A percentile compares a stretch with the other conserved stretches of the same genome.
phyloP scores from a whole-genome alignment of 345 rosid species.

The Hibiscus syriacus region DNA sequence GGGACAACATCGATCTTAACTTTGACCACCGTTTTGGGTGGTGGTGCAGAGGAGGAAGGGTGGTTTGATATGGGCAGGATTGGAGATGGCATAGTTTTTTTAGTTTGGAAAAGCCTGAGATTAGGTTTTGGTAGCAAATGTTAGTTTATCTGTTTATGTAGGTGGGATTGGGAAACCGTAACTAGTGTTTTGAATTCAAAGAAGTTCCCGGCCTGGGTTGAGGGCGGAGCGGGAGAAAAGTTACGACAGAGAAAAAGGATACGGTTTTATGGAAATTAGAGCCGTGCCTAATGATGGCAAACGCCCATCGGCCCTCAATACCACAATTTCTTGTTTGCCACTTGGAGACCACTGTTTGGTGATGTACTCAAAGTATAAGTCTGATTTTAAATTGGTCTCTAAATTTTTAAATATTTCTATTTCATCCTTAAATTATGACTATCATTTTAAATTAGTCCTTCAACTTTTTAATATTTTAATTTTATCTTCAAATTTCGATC shows the following conservation, averaged over 20 bases:
- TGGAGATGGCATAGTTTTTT: conserved; percentile 33
- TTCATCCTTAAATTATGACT: too few species aligned
- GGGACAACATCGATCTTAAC: conserved; percentile 39
- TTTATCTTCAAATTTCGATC: too few species aligned
- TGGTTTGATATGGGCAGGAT: conserved; percentile 31
- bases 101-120: not conserved
- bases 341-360: not conserved
- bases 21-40: conserved; percentile 29
- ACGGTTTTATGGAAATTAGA: not conserved
- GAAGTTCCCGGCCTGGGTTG: not conserved
- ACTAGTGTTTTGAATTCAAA: not conserved
- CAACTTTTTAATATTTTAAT: too few species aligned
- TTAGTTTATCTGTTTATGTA: not conserved
- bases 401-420: too few species aligned
- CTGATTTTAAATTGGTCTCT: too few species aligned
- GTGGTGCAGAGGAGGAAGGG: conserved; percentile 19
- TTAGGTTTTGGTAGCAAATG: not conserved
- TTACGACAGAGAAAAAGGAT: not conserved
- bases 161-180: not conserved
- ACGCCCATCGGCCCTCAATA: not conserved
- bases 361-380: too few species aligned
- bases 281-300: not conserved
- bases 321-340: not conserved
- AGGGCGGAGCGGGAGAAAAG: too few species aligned
- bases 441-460: too few species aligned